Base-by-base conservation (phyloP, 345 rosid genomes). In the Zanthoxylum bungeanum region DNA sequence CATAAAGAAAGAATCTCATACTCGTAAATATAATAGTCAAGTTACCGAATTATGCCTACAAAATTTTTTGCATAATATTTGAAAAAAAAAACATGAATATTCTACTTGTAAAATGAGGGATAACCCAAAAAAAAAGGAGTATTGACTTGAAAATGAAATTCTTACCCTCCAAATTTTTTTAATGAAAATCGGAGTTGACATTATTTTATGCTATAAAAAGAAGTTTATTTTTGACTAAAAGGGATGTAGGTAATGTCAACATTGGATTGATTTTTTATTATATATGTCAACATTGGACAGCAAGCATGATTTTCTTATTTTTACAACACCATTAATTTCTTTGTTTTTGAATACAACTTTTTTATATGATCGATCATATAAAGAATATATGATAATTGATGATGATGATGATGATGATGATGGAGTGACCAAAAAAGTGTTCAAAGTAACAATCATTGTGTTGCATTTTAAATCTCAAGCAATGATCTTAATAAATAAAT, bases 361-460 rank as follows among this genome's bases (percentile, higher is more conserved):
- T 47, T 65, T 11, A 30, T n/a, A n/a, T n/a, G n/a, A n/a, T n/a
- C n/a, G n/a, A n/a, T n/a, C n/a, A n/a, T 9, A 60, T 60, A 25
- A 64, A 46, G 12, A n/a, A 34, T 3, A 9, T 9, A 28, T 31
- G 21, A 61, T 4, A 33, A n/a, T n/a, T n/a, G n/a, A n/a, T n/a
- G n/a, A n/a, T n/a, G n/a, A n/a, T n/a, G n/a, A n/a, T n/a, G n/a
- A n/a, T n/a, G n/a, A n/a, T n/a, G 28, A 65, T 46, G 56, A 30
- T 40, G 46, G 51, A 50, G 28, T 33, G 47, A 34, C 19, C 49
- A 14, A 17, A 49, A 31, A 49, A n/a, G n/a, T n/a, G 50, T 51
- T 67, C 60, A 67, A 67, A 51, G 60, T 16, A 24, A 12, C 16
- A 31, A 68, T 53, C 24, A 68, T 67, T 52, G 60, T 67, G 34